Evolutionary conservation across 1,139 yeast genomes (phyloP), one percentile per base, ranked within the genome.

Genomic region (Geotrichum fermentans): DNA sequence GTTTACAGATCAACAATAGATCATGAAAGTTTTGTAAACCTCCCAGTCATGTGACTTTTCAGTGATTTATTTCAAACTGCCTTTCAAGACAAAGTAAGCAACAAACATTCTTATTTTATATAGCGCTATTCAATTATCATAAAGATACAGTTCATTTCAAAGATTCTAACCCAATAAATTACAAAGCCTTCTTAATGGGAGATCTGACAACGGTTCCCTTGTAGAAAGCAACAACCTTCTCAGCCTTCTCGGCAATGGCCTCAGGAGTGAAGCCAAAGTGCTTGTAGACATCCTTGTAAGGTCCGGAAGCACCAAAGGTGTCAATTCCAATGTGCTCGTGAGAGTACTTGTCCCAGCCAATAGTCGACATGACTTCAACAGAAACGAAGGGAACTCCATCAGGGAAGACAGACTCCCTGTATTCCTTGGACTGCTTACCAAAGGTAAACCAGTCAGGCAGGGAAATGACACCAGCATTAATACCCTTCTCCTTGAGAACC

Each of bases 291-390:
- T 85, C 88, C 54, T 74, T 73, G 66, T 84, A 95, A 70, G 88
- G 87, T 70, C 96, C 98, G 55, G 97, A 89, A 58, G 94, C 95
- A 79, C 99, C 99, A 68, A 92, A 94, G 74, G 89, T 81, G 80
- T 89, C 80, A 68, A 94, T 78, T 71, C 97, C 97, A 66, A 92
- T 87, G 71, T 89, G 95, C 75, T 86, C 95, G 75, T 94, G 98
- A 55, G 97, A 81, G 77, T 89, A 94, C 73, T 83, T 86, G 63
- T 83, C 76, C 99, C 98, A 94, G 56, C 97, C 97, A 62, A 78
- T 75, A 55, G 96, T 83, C 52, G 95, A 72, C 82, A 89, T 78
- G 54, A 90, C 98, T 79, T 94, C 99, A 60, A 90, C 87, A 52
- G 97, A 88, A 72, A 94, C 62, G 67, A 88, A 82, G 71, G 98